Base-by-base conservation (phyloP, 192 early-diverging fungal genomes). In the Neocallimastix lanati region DNA sequence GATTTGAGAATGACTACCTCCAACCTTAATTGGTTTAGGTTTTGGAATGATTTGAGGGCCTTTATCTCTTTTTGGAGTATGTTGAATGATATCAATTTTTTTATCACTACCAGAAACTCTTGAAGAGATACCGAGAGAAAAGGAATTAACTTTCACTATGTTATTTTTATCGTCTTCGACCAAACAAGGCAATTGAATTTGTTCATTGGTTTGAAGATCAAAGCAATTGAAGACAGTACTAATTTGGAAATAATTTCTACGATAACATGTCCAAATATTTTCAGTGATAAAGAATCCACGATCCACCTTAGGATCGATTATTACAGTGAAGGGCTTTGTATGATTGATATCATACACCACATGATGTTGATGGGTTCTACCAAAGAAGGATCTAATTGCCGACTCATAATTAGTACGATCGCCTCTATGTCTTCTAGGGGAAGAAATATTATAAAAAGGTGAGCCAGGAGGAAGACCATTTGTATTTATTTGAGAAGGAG, bases 161-260 rank as follows among this genome's bases (percentile, higher is more conserved):
- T n/a, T 58, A 25, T 85, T 81, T 2, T 84, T 85, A 9, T 92
- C 88, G 29, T 85, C 85, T 28, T 90, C 88, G 15, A 96, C 79
- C 33, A 94, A 76, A 82, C 93, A 94, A 0, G 91, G 89, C 18
- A 90, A 82, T 29, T 88, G 28, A 2, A 28, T 77, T 28, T 82
- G 79, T n/a, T 80, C 81, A 13, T 38, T 16, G 0, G 79, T 28
- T 58, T 88, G 84, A 58, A 77, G 40, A 67, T 25, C 50, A n/a
- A 67, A 33, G 83, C 80, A 89, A 12, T 90, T 85, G 82, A 94
- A 93, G 12, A 90, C 83, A 13, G 87, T 85, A 67, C 88, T 90
- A 25, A 98, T 88, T 81, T 96, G 94, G 77, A 96, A 96, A 84
- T 96, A 98, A 84, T 98, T 98, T 81, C 95, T 90, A 12, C 96